These are phyloP conservation scores for Sedum album DNA, from an alignment of 164 flowering plant genomes.

Conservation along the genomic window DNA sequence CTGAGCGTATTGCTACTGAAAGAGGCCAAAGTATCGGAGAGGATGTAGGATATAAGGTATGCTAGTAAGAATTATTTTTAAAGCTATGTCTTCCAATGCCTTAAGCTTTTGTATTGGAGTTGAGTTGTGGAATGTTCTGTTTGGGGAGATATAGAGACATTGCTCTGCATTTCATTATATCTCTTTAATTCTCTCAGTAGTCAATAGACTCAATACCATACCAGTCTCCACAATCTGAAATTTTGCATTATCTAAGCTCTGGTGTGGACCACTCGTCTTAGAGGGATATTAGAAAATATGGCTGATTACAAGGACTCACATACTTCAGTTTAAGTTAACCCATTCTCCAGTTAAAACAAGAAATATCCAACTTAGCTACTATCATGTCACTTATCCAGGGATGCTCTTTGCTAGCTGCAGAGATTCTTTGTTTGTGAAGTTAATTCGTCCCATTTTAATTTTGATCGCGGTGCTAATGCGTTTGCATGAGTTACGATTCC, in stretches of 20 bases:
- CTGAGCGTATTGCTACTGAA: slow-evolving; percentile 86
- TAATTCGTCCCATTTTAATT: not conserved
- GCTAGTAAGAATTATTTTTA: slow-evolving; percentile 2
- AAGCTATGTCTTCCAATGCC: not conserved
- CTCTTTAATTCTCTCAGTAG: not conserved
- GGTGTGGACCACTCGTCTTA: too few relatives aligned
- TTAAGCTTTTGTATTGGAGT: not conserved
- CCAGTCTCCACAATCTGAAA: not conserved
- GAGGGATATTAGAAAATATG: too few relatives aligned
- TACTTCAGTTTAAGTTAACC: too few relatives aligned
- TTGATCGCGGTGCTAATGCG: not conserved
- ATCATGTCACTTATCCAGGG: not conserved
- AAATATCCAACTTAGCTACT: not conserved
- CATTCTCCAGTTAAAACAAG: not conserved
- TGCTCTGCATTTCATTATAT: not conserved
- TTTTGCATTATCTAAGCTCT: not conserved
- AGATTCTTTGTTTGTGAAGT: not conserved
- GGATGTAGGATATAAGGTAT: slow-evolving; percentile 90
- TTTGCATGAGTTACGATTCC: not conserved
- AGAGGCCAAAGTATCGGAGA: slow-evolving; percentile 86
- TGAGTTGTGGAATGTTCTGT: not conserved
- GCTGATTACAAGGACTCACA: not conserved
- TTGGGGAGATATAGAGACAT: not conserved
- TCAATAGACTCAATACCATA: too few relatives aligned
- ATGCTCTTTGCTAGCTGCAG: not conserved